Conservation (phyloP, 345 rosid species). For the Citrus trifoliata region DNA sequence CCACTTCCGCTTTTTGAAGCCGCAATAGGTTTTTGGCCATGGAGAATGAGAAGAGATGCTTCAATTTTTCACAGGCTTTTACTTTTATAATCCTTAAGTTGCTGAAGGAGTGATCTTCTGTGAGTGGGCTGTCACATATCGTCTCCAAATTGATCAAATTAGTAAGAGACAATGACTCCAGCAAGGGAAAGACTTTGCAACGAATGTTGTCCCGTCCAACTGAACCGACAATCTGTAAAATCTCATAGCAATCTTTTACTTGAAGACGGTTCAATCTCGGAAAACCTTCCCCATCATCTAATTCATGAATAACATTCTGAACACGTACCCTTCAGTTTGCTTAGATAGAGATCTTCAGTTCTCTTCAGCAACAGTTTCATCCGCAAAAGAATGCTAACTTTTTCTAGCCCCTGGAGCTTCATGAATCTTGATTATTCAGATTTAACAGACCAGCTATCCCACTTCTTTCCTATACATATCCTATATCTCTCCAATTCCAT, state of each 20-base stretch:
- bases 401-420: background rate
- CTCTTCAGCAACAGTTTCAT: slow-evolving; percentile 2
- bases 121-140: slow-evolving; percentile 1
- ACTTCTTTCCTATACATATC: background rate
- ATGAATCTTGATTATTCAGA: background rate
- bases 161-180: slow-evolving; percentile 5
- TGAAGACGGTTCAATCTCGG: slow-evolving; percentile 13
- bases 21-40: background rate
- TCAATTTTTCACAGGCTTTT: slow-evolving; percentile 3
- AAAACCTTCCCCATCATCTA: slow-evolving; percentile 6
- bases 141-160: slow-evolving; percentile 10
- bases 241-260: background rate
- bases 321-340: background rate
- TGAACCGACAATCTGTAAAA: background rate
- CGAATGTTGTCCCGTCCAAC: no score
- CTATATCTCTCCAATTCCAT: background rate
- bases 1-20: no score
- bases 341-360: slow-evolving; percentile 16
- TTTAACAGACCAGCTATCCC: background rate
- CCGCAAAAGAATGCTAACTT: background rate
- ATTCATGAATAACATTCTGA: background rate
- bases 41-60: slow-evolving; percentile 12
- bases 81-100: slow-evolving; percentile 10
- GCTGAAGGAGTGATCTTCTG: background rate
- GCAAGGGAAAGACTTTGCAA: background rate